phyloP scores from a whole-genome alignment of 345 rosid species.

The Sisymbrium irio region DNA sequence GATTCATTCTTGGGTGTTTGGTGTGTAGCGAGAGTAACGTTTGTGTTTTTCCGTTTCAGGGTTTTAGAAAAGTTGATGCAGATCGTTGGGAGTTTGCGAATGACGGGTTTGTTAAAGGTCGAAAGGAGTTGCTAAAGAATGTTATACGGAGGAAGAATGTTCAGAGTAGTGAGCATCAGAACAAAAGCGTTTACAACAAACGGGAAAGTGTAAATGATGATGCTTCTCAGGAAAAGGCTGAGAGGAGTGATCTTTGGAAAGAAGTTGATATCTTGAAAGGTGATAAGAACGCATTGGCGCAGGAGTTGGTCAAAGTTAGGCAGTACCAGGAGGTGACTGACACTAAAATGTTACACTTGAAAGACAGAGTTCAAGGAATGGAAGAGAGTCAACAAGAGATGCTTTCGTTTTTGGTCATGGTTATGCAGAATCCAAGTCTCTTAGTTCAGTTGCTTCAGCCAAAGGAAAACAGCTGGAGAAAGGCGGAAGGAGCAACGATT shows the following conservation, averaged over 20 bases:
- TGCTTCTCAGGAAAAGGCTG: slow-evolving; percentile 31
- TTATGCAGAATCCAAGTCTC: slow-evolving; percentile 78
- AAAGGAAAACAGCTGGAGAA: slow-evolving; percentile 64
- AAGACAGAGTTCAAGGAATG: slow-evolving; percentile 81
- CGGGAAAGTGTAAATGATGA: slow-evolving; percentile 28
- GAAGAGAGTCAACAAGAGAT: slow-evolving; percentile 91
- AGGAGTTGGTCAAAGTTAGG: slow-evolving; percentile 70
- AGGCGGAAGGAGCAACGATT: slow-evolving; percentile 56
- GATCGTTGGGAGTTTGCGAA: slow-evolving; percentile 91
- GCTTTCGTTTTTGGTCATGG: slow-evolving; percentile 93
- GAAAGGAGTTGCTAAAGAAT: slow-evolving; percentile 66
- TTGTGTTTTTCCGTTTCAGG: slow-evolving; percentile 48
- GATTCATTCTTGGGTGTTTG: slow-evolving; percentile 2
- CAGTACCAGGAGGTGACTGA: slow-evolving; percentile 71
- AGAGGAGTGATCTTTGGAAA: slow-evolving; percentile 51
- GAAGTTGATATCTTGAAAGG: slow-evolving; percentile 81
- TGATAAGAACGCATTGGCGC: slow-evolving; percentile 56
- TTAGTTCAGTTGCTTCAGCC: slow-evolving; percentile 75
- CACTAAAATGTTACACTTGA: slow-evolving; percentile 54
- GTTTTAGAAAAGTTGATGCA: slow-evolving; percentile 80
- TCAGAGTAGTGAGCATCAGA: slow-evolving; percentile 47
- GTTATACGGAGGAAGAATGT: slow-evolving; percentile 66
- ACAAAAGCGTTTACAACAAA: slow-evolving; percentile 35
- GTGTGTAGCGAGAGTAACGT: not conserved
- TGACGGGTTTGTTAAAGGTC: slow-evolving; percentile 72